These are phyloP conservation scores for Cercospora nicotianae DNA, from an alignment of 2,329 filamentous ascomycete species.

Conservation along the genomic window DNA sequence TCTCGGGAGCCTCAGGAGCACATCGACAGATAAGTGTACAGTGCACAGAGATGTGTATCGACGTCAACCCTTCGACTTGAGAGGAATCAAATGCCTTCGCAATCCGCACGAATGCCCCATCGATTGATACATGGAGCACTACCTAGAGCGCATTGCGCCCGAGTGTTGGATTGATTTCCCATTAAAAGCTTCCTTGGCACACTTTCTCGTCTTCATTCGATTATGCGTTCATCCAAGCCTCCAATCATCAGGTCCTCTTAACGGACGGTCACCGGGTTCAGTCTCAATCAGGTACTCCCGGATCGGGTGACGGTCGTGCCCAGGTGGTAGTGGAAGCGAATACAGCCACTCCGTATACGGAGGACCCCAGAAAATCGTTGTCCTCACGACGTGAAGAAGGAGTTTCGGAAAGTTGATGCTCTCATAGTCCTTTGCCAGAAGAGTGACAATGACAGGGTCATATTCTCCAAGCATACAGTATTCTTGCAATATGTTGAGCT, in stretches of 20 bases:
- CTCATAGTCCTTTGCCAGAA: constrained; percentile 10
- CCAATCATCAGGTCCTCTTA: not conserved
- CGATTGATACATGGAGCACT: not conserved
- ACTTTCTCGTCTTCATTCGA: not conserved
- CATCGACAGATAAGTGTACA: not conserved
- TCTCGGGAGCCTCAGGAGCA: not conserved
- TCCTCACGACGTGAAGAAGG: not conserved
- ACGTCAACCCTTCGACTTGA: not conserved
- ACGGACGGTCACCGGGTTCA: not conserved
- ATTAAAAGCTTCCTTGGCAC: not conserved
- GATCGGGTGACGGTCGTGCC: not conserved
- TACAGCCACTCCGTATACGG: not conserved
- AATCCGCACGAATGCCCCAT: not conserved
- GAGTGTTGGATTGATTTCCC: not conserved
- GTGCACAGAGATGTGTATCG: not conserved
- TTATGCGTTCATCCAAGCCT: not conserved
- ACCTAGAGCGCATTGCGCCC: not conserved
- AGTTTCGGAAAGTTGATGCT: not conserved
- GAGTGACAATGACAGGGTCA: not conserved
- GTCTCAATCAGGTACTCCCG: not conserved
- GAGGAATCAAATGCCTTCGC: too few relatives aligned
- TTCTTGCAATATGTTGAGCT: not conserved
- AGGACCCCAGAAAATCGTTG: not conserved
- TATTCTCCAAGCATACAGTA: not conserved
- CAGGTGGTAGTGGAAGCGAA: not conserved